Base-by-base conservation (phyloP, 2,329 filamentous ascomycete species). In the Apiospora arundinis region DNA sequence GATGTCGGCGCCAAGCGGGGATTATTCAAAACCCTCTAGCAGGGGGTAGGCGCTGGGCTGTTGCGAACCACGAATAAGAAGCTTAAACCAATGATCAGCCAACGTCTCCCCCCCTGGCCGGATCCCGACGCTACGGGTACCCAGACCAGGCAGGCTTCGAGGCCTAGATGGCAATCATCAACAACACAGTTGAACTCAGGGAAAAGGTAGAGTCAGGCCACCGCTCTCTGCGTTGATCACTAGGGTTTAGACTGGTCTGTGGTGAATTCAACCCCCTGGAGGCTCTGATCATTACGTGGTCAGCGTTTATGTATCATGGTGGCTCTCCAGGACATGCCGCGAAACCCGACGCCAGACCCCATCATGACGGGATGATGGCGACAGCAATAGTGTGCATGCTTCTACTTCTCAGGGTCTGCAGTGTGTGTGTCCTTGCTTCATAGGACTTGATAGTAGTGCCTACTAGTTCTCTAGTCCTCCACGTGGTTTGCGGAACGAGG, bases 51-150 rank as follows among this genome's bases (percentile, higher is more conserved):
- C 32, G 28, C 25, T 32, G 28, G 23, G 23, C 25, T 60, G 52
- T n/a, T 18, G 32, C 37, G 32, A n/a, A 63, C 56, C 18, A 63
- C 56, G 56, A 63, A 40, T 63, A 63, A 63, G 56, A 63, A 63
- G 56, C 56, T 63, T 63, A 63, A 63, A 63, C 56, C 56, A 63
- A 63, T 63, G 56, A 63, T 23, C 32, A 63, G 37, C 28, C 56
- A 63, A 40, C 56, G 0, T 23, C 32, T 1, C 21, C 21, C 16
- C 52, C 28, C 56, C 28, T 63, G 56, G 32, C 32, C 14, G 56
- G 52, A 11, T 60, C 52, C 28, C 18, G 52, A 37, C 28, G 28
- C 28, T 60, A 60, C 14, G 28, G 52, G 16, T 21, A 37, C 16
- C 28, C 7, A 60, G 52, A 8, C 28, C 28, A 37, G 52, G 28